phyloP scores from a whole-genome alignment of 1,139 yeast genomes.

The Taphrina confusa region DNA sequence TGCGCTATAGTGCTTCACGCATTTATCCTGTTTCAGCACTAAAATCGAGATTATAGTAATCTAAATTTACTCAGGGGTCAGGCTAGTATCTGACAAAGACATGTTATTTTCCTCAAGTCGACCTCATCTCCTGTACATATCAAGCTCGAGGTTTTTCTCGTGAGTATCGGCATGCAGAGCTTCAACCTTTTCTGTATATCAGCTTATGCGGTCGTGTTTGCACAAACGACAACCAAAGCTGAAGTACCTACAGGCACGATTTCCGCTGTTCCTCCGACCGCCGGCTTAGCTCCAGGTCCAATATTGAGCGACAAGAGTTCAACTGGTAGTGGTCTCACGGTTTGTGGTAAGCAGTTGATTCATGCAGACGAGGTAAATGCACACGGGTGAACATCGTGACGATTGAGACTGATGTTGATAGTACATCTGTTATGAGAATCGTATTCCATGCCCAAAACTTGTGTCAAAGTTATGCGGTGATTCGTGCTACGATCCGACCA shows the following conservation, averaged over 20 bases:
- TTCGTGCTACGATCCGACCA: neutral
- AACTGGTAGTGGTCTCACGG: neutral
- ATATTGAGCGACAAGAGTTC: neutral
- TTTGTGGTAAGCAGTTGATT: neutral
- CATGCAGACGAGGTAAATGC: neutral
- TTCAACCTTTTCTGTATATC: no score
- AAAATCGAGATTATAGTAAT: constrained; percentile 9
- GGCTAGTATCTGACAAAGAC: no score
- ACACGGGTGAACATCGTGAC: no score
- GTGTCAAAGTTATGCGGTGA: neutral
- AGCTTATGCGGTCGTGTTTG: neutral
- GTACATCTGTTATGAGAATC: neutral
- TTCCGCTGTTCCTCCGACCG: neutral
- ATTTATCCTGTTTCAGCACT: no score
- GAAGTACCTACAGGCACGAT: neutral
- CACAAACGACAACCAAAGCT: no score
- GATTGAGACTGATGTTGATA: neutral
- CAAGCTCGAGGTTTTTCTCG: no score
- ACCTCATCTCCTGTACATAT: no score
- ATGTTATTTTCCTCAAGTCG: no score
- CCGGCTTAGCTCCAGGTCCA: neutral
- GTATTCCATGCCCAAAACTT: neutral
- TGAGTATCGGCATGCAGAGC: no score
- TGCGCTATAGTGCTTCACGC: no score
- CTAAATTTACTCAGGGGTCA: constrained; percentile 8